Evolutionary conservation across 2,329 filamentous ascomycete species (phyloP), one percentile per base, ranked within the genome.

Genomic region (Ophiostoma quercus): DNA sequence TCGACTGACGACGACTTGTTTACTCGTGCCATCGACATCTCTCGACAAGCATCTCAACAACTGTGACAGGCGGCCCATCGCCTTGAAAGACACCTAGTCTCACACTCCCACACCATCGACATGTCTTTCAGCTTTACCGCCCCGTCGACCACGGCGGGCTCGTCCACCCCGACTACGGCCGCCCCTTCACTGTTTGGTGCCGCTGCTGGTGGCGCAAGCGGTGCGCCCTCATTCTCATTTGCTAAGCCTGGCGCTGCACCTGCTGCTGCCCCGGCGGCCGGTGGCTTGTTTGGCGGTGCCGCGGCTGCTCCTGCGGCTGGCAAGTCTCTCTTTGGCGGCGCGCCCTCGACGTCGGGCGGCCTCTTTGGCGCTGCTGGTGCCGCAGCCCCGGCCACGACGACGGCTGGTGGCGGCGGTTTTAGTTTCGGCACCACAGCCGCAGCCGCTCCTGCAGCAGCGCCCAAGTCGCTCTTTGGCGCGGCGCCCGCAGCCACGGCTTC

Each of bases 81-180:
- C n/a, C 51, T 57, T 57, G 51, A 57, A 3, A 57, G 63, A 25
- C 41, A 34, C 11, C 9, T 11, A 34, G 25, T 14, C 11, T 22
- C n/a, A n/a, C 41, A 37, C 34, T n/a, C 47, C 32, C 32, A 34
- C 14, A 8, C 6, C 25, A 62, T 62, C 68, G 16, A 72, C 63
- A 75, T 75, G 74, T 67, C 74, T 51, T 77, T 73, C 72, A 75
- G n/a, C 66, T 79, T 79, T 68, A 75, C 75, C 60, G 77, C 72
- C 74, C 76, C 69, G 71, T 75, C 71, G 73, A 74, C 77, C 76
- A 78, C 67, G 75, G 77, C 77, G 29, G 76, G 79, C 74, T 79
- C 81, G 70, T 71, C 69, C 51, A 72, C 74, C 76, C 80, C 79
- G 73, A 68, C 78, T n/a, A 78, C 80, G 16, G 77, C 78, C 62